Base-by-base conservation (phyloP, 2,329 filamentous ascomycete species). In the Nannizzia gypsea region DNA sequence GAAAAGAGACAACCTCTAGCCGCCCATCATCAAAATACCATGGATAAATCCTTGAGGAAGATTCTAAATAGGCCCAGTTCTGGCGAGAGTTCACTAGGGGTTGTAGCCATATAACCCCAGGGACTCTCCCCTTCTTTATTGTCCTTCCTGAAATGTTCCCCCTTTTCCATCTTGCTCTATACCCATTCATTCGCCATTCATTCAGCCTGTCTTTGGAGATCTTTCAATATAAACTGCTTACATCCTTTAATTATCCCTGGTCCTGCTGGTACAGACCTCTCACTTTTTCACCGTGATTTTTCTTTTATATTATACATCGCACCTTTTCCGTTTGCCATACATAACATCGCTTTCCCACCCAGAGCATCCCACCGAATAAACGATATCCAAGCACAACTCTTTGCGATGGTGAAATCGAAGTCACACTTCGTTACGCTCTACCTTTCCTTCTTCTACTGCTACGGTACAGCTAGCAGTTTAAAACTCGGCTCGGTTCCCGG, bases 211-310 rank as follows among this genome's bases (percentile, higher is more conserved):
- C 24, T 20, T 54, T 20, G 20, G n/a, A 38, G 34, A 22, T 24
- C 55, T 26, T 42, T 42, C 26, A n/a, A 38, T 13, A 17, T 38
- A n/a, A 44, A 6, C 36, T n/a, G 13, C 8, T 1, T 38, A n/a
- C 9, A 8, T 9, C 15, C 38, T 57, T 57, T 44, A 57, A 57
- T 57, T 40, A 26, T 42, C 24, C 24, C 36, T 34, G 24, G 40
- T 57, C 42, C 55, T 57, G 55, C 55, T 57, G 55, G 55, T 17
- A 40, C 55, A 57, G 55, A 57, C 40, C 40, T 34, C n/a, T 17
- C 22, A 57, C 38, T 57, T 22, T 8, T 11, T 11, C 31, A 11
- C 31, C 31, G 31, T 34, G 8, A 40, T 56, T 24, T 17, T 38
- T 56, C 15, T 11, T n/a, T 46, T 46, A 20, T 46, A 20, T 17